Conservation (phyloP, 2,329 filamentous ascomycete genomes). For the Fusarium vanettenii region DNA sequence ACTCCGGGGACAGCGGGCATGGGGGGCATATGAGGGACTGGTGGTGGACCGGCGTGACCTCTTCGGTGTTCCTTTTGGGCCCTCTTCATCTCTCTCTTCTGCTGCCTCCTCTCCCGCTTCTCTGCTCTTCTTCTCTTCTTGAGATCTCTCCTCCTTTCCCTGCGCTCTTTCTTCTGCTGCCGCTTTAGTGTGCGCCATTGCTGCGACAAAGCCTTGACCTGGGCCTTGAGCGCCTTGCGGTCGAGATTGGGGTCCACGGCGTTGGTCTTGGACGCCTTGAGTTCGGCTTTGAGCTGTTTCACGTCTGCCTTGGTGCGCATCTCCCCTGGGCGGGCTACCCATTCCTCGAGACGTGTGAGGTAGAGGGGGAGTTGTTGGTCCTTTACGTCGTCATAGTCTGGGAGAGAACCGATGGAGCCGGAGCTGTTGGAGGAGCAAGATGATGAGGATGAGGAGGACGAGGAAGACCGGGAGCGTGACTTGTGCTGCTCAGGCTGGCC, state of each 20-base stretch:
- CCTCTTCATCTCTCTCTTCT: conserved; percentile 45
- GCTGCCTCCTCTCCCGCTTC: conserved; percentile 47
- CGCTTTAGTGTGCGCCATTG: conserved; percentile 54
- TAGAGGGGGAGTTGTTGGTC: conserved; percentile 61
- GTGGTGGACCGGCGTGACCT: conserved; percentile 18
- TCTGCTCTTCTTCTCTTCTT: conserved; percentile 46
- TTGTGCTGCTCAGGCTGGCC: conserved; percentile 29
- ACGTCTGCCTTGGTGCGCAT: conserved; percentile 60
- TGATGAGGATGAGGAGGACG: conserved; percentile 49
- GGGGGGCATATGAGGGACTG: conserved; percentile 12
- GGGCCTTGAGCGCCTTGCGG: conserved; percentile 51
- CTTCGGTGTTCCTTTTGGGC: conserved; percentile 47
- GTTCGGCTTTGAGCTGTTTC: conserved; percentile 53
- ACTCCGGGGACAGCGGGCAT: conserved; percentile 1
- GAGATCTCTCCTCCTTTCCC: conserved; percentile 47
- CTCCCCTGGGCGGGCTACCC: conserved; percentile 62
- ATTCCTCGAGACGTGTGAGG: conserved; percentile 57
- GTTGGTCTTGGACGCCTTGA: conserved; percentile 53
- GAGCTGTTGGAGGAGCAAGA: conserved; percentile 51
- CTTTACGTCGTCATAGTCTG: conserved; percentile 62
- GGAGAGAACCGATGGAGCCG: conserved; percentile 62
- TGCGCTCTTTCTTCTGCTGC: conserved; percentile 45
- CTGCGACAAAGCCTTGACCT: conserved; percentile 58
- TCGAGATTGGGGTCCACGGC: conserved; percentile 21
- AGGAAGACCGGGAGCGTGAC: conserved; percentile 48